Base-by-base conservation (phyloP, 495 filamentous ascomycete species). In the Podospora comata region DNA sequence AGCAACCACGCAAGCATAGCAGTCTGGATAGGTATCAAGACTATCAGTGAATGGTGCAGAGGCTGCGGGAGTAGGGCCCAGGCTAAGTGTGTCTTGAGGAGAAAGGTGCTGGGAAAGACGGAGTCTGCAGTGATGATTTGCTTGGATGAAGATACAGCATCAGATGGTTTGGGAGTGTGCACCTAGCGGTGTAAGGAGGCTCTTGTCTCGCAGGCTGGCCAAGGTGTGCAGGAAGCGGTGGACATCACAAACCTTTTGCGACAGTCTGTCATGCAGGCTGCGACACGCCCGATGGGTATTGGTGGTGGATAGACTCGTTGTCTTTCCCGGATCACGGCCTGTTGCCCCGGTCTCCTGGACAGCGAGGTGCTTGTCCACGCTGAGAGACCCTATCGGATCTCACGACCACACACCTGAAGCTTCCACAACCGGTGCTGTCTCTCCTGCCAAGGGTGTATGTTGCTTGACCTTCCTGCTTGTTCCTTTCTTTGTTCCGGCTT, bases 241-340 rank as follows among this genome's bases (percentile, higher is more conserved):
- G 54, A 62, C n/a, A 59, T 55, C 63, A 67, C 60, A 57, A 63
- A 65, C 64, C 67, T 67, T 75, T 72, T 75, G 70, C 66, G 64
- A 70, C 58, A 32, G 58, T 34, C 55, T 56, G 62, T 34, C 57
- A 56, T 70, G 60, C 59, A 69, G 64, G 39, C 48, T 57, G 4
- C 39, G 39, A 62, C 30, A 63, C 55, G 39, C 26, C 60, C 27
- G 53, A 39, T 56, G 56, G 34, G n/a, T 54, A 44, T 62, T 53
- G 48, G 48, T 32, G 30, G 58, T 19, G 26, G 57, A 20, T 28
- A 26, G 26, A 23, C 63, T 53, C 28, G 61, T 48, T 62, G 23
- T 53, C 57, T 69, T 44, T 60, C 54, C 60, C 55, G 23, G 55
- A 58, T 26, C 55, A 26, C 55, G n/a, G 55, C 23, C 55, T 58